Base-by-base conservation (phyloP, 257 asterid species). In the Coffea eugenioides region DNA sequence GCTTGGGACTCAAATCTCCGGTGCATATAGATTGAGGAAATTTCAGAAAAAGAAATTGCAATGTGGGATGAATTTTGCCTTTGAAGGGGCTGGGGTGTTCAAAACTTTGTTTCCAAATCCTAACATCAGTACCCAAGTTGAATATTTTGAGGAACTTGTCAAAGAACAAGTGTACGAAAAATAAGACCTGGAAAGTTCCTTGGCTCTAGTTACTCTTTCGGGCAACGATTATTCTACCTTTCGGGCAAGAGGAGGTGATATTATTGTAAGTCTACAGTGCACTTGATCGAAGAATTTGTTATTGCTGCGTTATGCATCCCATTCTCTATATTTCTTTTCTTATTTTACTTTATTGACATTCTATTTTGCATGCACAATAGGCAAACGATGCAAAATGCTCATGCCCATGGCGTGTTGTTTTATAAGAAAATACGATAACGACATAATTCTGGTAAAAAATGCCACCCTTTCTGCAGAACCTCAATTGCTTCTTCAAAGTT, bases 51-150 rank as follows among this genome's bases (percentile, higher is more conserved):
- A 80, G 21, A 84, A 84, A n/a, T 3, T 89, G 74, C 36, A 56
- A 23, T 69, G 86, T 62, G 98, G 98, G 16, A 46, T 94, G 88
- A 91, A 94, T 83, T 94, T 94, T 39, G 98, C 98, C 0, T 92
- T 82, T 67, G 98, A 97, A 70, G 98, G 98, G 68, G 93, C 92
- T 71, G 97, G 98, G 1, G 96, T 94, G 11, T 93, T 91, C 85
- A 43, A 89, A 80, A 94, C 95, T 3, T 23, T 79, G 20, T 82
- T 20, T 14, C 12, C 88, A 34, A 62, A 81, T 20, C 96, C 98
- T 0, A 92, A 92, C 76, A 87, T 94, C 87, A 84, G 84, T 72
- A 78, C 93, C 15, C 98, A 94, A 72, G 89, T 94, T 10, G 90
- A 84, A 66, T 87, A 84, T 70, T 89, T 88, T 61, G 81, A 90